Conservation (phyloP, 75 land plant species). For the Ceratopteris richardii region DNA sequence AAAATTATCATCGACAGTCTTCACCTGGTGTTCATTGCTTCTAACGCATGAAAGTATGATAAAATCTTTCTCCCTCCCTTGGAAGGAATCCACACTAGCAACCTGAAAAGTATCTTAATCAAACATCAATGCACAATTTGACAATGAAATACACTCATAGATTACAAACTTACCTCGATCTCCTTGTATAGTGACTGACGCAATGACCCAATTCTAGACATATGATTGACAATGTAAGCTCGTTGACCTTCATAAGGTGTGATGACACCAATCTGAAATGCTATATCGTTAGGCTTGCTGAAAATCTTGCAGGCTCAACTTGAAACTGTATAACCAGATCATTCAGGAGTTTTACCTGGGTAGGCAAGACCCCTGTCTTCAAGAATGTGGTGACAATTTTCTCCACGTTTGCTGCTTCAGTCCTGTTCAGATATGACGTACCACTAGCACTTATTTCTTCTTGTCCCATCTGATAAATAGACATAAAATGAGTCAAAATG, state of each 20-base stretch:
- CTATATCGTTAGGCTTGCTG: too few relatives aligned
- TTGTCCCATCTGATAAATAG: slow-evolving; percentile 88
- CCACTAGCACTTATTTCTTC: slow-evolving; percentile 99
- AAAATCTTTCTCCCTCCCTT: slow-evolving; percentile 96
- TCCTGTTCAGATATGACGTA: slow-evolving; percentile 91
- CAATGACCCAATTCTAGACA: slow-evolving; percentile 91
- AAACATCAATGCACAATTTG: too few relatives aligned
- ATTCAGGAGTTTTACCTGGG: slow-evolving; percentile 48
- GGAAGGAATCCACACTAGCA: slow-evolving; percentile 99
- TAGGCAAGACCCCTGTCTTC: slow-evolving; percentile 93
- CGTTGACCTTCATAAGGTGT: slow-evolving; percentile 99
- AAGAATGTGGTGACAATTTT: slow-evolving; percentile 94
- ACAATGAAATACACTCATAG: too few relatives aligned
- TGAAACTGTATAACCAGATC: too few relatives aligned
- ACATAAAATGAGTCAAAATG: neutral
- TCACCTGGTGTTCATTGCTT: slow-evolving; percentile 97
- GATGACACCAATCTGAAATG: slow-evolving; percentile 88
- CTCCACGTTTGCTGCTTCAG: slow-evolving; percentile 98
- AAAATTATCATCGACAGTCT: neutral
- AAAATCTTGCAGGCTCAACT: too few relatives aligned
- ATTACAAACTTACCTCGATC: slow-evolving; percentile 60
- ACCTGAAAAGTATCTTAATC: slow-evolving; percentile 40
- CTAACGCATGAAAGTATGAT: slow-evolving; percentile 96
- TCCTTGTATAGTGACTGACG: slow-evolving; percentile 98
- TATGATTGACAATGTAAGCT: slow-evolving; percentile 96